Evolutionary conservation across 176 grass and related monocot genomes (phyloP).

Genomic region (Carex myosuroides): DNA sequence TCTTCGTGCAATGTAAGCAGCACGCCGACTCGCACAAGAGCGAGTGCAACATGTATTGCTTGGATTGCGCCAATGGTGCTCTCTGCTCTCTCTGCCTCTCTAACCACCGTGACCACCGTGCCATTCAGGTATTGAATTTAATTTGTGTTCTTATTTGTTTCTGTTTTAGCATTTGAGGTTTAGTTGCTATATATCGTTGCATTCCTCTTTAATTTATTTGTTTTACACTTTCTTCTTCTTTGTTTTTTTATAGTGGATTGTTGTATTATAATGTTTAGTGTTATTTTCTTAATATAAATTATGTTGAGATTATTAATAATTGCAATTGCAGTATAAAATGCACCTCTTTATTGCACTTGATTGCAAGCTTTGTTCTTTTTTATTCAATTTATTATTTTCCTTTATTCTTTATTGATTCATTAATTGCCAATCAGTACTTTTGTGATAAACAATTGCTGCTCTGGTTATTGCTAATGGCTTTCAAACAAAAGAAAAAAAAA

Average conservation of each 20-base stretch:
- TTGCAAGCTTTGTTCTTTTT: not conserved
- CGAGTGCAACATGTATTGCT: conserved; percentile 99
- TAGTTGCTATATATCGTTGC: not conserved
- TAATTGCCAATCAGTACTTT: not conserved
- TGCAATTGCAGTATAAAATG: not conserved
- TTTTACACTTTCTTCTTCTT: not conserved
- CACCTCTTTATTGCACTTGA: not conserved
- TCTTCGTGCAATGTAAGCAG: conserved; percentile 95
- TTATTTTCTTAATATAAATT: not conserved
- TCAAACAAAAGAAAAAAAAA: not conserved
- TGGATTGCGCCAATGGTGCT: conserved; percentile 81
- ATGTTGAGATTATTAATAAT: not conserved
- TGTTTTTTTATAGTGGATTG: not conserved
- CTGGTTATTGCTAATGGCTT: not conserved
- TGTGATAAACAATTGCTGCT: not conserved
- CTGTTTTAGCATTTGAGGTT: not conserved
- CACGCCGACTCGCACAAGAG: conserved; percentile 91
- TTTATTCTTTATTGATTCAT: not conserved
- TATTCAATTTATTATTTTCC: not conserved
- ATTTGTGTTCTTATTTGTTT: not conserved
- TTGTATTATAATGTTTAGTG: not conserved
- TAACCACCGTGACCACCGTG: conserved; percentile 68
- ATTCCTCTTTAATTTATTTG: not conserved
- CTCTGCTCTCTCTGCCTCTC: conserved; percentile 94
- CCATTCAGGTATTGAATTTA: conserved; percentile 53